Conservation (phyloP, 2,329 filamentous ascomycete species). For the Penicillium fuscoglaucum region DNA sequence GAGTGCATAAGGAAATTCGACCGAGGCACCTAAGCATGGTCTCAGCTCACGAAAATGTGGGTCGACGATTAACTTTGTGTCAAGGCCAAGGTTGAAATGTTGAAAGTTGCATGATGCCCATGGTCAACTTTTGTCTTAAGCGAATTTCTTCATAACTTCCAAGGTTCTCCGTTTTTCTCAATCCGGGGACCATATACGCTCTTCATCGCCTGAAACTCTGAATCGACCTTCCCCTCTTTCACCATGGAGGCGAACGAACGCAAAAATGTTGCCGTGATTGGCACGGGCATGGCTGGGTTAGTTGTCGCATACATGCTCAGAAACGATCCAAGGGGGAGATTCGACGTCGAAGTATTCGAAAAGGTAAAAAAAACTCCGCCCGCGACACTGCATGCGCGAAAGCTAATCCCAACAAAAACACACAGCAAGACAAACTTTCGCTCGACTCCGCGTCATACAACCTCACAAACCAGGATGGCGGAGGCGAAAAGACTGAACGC, state of each 20-base stretch:
- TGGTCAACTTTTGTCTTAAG: not conserved
- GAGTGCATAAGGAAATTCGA: not conserved
- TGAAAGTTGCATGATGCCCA: not conserved
- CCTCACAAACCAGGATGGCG: constrained; percentile 25
- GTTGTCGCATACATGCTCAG: constrained; percentile 49
- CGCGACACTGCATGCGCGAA: not conserved
- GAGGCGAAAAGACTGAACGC: constrained; percentile 22
- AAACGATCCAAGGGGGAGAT: constrained; percentile 43
- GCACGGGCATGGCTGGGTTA: constrained; percentile 53
- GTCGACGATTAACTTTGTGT: not conserved
- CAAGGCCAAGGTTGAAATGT: not conserved
- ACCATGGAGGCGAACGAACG: not conserved
- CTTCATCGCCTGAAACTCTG: not conserved
- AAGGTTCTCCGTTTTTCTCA: not conserved
- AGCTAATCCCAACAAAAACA: constrained; percentile 8
- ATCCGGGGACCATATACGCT: not conserved
- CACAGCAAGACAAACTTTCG: constrained; percentile 46
- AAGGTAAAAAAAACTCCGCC: constrained; percentile 34
- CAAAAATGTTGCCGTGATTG: constrained; percentile 46
- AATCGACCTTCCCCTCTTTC: not conserved
- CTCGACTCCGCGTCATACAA: constrained; percentile 49
- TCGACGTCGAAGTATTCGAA: constrained; percentile 49
- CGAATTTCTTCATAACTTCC: not conserved
- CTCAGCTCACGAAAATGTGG: not conserved
- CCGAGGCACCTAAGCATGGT: not conserved